Base-by-base conservation (phyloP, 2,329 filamentous ascomycete species). In the Capronia epimyces region DNA sequence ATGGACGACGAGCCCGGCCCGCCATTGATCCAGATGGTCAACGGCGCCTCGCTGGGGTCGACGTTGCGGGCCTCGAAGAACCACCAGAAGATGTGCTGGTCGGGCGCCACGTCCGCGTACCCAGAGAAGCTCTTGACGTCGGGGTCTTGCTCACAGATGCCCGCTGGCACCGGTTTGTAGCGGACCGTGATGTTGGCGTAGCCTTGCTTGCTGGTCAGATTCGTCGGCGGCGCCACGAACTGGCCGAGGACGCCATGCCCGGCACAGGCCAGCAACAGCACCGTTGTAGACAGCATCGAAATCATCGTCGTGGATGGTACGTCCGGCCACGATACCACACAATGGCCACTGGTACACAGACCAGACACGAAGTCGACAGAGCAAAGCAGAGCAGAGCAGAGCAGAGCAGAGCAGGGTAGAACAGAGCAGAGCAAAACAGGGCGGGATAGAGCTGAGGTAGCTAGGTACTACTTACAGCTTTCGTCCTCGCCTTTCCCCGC, bases 51-150 rank as follows among this genome's bases (percentile, higher is more conserved):
- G 13, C 50, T 51, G 2, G 69, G 67, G 20, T 62, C 62, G 20
- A 56, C 52, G 49, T 62, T 59, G 37, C 70, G 65, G 7, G 66
- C 67, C 55, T 71, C 70, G 47, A 72, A 72, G 60, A 70, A 73
- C 69, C 70, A 72, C 61, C 71, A 73, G 61, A 72, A 73, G 46
- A 75, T 64, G 53, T 75, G 72, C 44, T 72, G 49, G 22, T 69
- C 70, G 2, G 73, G 71, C 1, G 77, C 77, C 3, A 83, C 70
- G 63, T 78, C 74, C 12, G 83, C 75, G 56, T 82, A 83, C 27
- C 80, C 80, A 0, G 76, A 75, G 65, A 81, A 85, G 25, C 73
- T 75, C 56, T 72, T 75, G 39, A 81, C 77, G 7, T 74, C 73
- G 8, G 71, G 68, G 0, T 76, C 67, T 18, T 67, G 62, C 61